Evolutionary conservation across 768 basidiomycete species (phyloP).

Genomic region (Rhizopogon vesiculosus): DNA sequence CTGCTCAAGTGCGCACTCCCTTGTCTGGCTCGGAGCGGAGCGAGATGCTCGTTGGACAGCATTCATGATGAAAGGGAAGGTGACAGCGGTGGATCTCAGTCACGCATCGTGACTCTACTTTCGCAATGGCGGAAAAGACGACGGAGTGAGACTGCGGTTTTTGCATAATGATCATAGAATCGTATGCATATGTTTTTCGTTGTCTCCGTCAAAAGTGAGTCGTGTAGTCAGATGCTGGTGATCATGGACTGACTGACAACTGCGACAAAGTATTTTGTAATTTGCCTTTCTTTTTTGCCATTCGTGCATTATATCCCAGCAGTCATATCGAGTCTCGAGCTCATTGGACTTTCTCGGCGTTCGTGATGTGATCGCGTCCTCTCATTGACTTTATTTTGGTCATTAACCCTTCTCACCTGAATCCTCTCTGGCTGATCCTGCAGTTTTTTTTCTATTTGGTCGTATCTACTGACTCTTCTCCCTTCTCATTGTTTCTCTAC

Average conservation of each 20-base stretch:
- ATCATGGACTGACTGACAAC: neutral
- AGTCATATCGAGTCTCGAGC: constrained; percentile 6
- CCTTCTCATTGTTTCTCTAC: constrained; percentile 6
- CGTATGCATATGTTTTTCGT: too few relatives aligned
- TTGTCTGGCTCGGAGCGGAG: too few relatives aligned
- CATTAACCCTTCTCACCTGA: neutral
- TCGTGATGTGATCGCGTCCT: constrained; percentile 7
- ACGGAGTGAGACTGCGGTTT: too few relatives aligned
- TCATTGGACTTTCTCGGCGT: constrained; percentile 6
- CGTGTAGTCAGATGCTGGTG: too few relatives aligned
- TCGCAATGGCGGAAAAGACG: too few relatives aligned
- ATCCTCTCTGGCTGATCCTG: neutral
- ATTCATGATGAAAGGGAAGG: too few relatives aligned
- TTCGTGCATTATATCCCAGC: constrained; percentile 21
- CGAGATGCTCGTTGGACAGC: too few relatives aligned
- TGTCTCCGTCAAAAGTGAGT: too few relatives aligned
- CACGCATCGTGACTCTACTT: too few relatives aligned
- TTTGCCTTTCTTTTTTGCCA: constrained; percentile 8
- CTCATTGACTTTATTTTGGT: constrained; percentile 25
- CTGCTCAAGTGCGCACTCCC: too few relatives aligned
- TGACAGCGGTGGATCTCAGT: too few relatives aligned
- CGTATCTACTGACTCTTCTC: constrained; percentile 3
- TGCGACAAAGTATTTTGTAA: constrained; percentile 11
- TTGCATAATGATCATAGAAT: too few relatives aligned
- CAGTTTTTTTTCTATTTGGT: constrained; percentile 3